phyloP scores from a whole-genome alignment of 148 eudicot genomes.

The Rhododendron mucronatum region DNA sequence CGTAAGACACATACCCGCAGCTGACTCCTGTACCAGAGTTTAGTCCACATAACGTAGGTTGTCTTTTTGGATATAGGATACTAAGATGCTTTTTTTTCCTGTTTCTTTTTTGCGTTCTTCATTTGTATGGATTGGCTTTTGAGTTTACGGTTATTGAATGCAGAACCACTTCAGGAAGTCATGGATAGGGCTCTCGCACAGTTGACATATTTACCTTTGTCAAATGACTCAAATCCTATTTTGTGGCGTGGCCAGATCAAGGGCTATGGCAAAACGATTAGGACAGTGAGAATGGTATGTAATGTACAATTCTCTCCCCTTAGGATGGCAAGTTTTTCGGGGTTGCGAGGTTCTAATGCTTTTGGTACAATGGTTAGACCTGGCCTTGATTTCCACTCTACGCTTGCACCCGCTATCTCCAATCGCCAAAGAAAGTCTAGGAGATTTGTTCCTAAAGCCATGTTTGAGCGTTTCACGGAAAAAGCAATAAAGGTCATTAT shows the following conservation, averaged over 20 bases:
- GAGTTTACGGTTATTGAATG: constrained; percentile 9
- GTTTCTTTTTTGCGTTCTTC: not conserved
- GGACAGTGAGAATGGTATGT: constrained; percentile 45
- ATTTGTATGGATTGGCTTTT: not conserved
- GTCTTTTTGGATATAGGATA: not conserved
- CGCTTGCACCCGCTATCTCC: constrained; percentile 48
- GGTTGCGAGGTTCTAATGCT: constrained; percentile 60
- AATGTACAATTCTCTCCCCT: constrained; percentile 30
- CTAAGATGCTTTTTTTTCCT: not conserved
- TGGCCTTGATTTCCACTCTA: constrained; percentile 46
- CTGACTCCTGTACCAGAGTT: too few species aligned
- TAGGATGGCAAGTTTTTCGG: constrained; percentile 54
- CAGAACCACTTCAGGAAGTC: constrained; percentile 35
- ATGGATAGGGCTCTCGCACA: constrained; percentile 85
- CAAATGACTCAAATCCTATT: constrained; percentile 23
- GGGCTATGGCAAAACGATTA: constrained; percentile 44
- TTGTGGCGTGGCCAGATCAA: constrained; percentile 44
- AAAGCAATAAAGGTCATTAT: constrained; percentile 91
- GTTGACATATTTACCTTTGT: constrained; percentile 49
- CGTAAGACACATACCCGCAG: not conserved
- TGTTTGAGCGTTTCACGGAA: constrained; percentile 97
- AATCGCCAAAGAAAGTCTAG: constrained; percentile 41
- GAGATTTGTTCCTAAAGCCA: constrained; percentile 59
- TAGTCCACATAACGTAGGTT: not conserved
- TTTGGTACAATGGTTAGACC: constrained; percentile 44